Base-by-base conservation (phyloP, 345 rosid genomes). In the Excoecaria agallocha region DNA sequence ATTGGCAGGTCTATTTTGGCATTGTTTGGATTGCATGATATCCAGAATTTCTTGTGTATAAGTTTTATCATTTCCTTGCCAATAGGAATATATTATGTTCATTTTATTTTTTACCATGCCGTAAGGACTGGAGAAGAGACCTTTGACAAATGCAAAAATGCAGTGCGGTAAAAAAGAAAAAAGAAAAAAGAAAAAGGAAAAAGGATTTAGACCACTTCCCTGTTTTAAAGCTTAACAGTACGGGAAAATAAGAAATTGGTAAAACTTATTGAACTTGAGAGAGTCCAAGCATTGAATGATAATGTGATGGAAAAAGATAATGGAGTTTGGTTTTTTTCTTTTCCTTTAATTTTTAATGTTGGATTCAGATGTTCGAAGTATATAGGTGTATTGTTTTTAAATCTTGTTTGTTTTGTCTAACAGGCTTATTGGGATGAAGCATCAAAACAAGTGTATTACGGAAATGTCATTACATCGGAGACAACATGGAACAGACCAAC, bases 1-100 rank as follows among this genome's bases (percentile, higher is more conserved):
- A 97, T 39, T 95, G 99, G 97, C 93, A 90, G 96, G 98, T 87
- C 75, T 43, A 30, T 30, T 30, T 30, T 30, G 30, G 30, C 30
- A 30, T 30, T 30, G 30, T 30, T 30, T 30, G 30, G 30, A 30
- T 30, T 30, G 30, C 30, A 30, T 30, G 2, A 30, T 30, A 0
- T 30, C 30, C 3, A 20, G 17, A 67, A 7, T 12, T 30, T 66
- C 22, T 48, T 11, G 4, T 12, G n/a, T 37, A 38, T 0, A 43
- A 43, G 10, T 6, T 38, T 17, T 5, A 0, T 17, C 20, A 17
- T 38, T 63, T 63, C 22, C 67, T 37, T 13, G 22, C 17, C 45
- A 38, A 1, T 1, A 8, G 49, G 25, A 38, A 17, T 63, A 6
- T 19, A 11, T 39, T 16, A 24, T 64, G 5, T 64, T 13, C 41